Evolutionary conservation across 1,284 basidiomycete species (phyloP), one percentile per base, ranked within the genome.

Genomic region (Pterulicium gracile): DNA sequence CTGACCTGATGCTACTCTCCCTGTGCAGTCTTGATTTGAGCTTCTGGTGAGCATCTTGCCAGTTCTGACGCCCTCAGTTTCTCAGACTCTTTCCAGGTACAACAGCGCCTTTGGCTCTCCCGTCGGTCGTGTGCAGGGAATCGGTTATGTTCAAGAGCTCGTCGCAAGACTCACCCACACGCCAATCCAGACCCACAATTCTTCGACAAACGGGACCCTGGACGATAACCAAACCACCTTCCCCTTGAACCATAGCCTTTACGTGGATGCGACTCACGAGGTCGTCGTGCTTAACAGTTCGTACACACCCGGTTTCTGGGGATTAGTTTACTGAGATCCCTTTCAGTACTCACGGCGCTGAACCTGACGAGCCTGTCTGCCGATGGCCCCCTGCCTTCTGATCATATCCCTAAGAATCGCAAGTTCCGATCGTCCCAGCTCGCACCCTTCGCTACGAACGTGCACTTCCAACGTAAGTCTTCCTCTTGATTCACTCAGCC

Each of bases 241-340:
- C 79, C 91, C 91, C 3, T 69, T 93, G 3, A 69, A 79, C 44
- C 81, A 94, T 54, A 75, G 71, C 49, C 66, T 94, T 32, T 94
- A 92, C 54, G 89, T 88, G 3, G 88, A 91, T 58, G 86, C 88
- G 0, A 89, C 87, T 0, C 86, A 89, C 50, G 88, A 90, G 56
- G 86, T 89, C 23, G 85, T 90, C 42, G 78, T 92, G 1, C 63
- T 88, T 17, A 84, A 90, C 54, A 74, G 84, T 84, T 50, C n/a
- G 70, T 60, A 3, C 20, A 23, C 23, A 24, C 17, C 4, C n/a
- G n/a, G n/a, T n/a, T n/a, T 20, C 3, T 23, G 13, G n/a, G 40
- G 21, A 21, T 4, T 17, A 34, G 12, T 15, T 46, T 32, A 45
- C 49, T 24, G 10, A 24, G 43, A 18, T 47, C 27, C 40, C 24